phyloP scores from a whole-genome alignment of 768 basidiomycete species.

The Russula olivacea region DNA sequence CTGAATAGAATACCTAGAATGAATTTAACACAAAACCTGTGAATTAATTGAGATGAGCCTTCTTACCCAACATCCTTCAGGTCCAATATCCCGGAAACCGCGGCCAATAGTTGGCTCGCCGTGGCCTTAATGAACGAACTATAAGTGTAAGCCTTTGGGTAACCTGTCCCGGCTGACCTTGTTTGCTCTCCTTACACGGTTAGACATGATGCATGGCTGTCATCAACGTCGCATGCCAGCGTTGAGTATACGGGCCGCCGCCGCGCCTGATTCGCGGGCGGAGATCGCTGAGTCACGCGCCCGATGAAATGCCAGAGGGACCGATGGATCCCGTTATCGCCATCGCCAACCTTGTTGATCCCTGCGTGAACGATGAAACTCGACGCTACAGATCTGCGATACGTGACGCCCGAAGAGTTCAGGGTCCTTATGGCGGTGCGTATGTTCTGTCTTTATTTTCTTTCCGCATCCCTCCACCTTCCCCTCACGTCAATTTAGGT shows the following conservation, averaged over 20 bases:
- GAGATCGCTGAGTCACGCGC: background rate
- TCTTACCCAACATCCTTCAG: constrained; percentile 4
- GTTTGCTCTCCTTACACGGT: constrained; percentile 21
- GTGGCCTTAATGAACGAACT: constrained; percentile 12
- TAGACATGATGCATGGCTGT: constrained; percentile 14
- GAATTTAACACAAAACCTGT: background rate
- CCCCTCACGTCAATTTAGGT: constrained; percentile 45
- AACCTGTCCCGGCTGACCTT: constrained; percentile 1
- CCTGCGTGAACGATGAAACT: constrained; percentile 65
- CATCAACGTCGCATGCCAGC: background rate
- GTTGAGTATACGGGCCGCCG: background rate
- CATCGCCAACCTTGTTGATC: constrained; percentile 2
- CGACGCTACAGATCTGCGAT: constrained; percentile 91
- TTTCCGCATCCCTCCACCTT: background rate
- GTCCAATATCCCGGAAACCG: background rate
- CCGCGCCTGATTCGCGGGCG: background rate
- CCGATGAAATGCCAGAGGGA: too few species aligned
- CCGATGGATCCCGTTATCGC: too few species aligned
- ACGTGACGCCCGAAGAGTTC: constrained; percentile 89
- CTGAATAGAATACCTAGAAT: constrained; percentile 13
- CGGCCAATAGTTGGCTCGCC: constrained; percentile 7
- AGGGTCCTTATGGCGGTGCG: constrained; percentile 88
- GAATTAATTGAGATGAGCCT: background rate
- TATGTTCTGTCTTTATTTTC: too few species aligned
- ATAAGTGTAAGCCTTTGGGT: background rate